These are phyloP conservation scores for Physcomitrellopsis africana DNA, from an alignment of 225 moss, liverwort and hornwort genomes.

Conservation along the genomic window DNA sequence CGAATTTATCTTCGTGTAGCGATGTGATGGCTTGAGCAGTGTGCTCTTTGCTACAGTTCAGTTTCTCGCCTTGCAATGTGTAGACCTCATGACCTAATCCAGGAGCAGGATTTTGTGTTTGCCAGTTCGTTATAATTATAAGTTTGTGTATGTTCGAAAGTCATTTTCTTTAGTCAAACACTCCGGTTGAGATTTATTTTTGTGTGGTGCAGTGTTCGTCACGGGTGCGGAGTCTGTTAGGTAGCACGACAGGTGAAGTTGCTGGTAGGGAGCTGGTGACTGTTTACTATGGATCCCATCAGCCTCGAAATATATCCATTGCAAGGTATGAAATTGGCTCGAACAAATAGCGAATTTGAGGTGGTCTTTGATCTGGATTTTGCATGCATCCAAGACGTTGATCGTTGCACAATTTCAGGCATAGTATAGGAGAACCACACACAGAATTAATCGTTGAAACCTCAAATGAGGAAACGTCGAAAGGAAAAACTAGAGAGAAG, in stretches of 20 bases:
- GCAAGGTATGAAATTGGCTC: slow-evolving; percentile 33
- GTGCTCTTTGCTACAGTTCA: background rate
- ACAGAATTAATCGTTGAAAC: slow-evolving; percentile 59
- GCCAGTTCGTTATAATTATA: slow-evolving; percentile 18
- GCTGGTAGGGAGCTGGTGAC: slow-evolving; percentile 42
- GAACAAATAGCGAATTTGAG: background rate
- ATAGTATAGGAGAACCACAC: slow-evolving; percentile 46
- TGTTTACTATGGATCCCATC: slow-evolving; percentile 37
- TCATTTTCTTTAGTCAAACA: slow-evolving; percentile 2
- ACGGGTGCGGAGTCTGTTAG: slow-evolving; percentile 26
- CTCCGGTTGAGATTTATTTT: slow-evolving; percentile 25
- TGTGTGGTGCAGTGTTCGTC: slow-evolving; percentile 42
- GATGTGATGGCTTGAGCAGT: background rate
- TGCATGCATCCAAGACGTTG: slow-evolving; percentile 23
- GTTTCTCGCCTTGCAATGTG: background rate
- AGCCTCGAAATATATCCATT: slow-evolving; percentile 28
- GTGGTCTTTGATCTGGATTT: slow-evolving; percentile 20
- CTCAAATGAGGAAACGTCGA: slow-evolving; percentile 44
- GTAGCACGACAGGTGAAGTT: slow-evolving; percentile 44
- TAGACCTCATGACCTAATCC: background rate
- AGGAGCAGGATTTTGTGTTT: background rate
- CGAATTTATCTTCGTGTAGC: slow-evolving; percentile 17
- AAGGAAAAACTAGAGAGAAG: slow-evolving; percentile 52
- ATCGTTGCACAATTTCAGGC: slow-evolving; percentile 32
- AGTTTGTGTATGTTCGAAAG: slow-evolving; percentile 2